A percentile compares a stretch with the other conserved stretches of the same genome.
These are phyloP conservation scores for Candida oleophila DNA, from an alignment of 805 yeast species.

Conservation along the genomic window DNA sequence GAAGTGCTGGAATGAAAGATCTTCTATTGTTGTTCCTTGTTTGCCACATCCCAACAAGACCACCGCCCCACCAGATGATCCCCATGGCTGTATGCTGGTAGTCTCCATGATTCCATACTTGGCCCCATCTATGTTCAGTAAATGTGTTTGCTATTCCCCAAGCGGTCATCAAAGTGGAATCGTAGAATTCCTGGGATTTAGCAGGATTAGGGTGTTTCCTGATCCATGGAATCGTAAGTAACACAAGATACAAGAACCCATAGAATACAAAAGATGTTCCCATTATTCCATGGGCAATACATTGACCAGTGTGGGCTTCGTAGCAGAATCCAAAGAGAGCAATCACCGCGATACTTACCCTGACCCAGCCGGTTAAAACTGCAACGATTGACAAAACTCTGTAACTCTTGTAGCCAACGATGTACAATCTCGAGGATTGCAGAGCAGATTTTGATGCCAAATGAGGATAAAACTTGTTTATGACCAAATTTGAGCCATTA, in stretches of 20 bases:
- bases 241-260: conserved; percentile 67
- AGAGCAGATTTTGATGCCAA: conserved; percentile 38
- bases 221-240: conserved; percentile 75
- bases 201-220: conserved; percentile 34
- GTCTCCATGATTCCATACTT: conserved; percentile 89
- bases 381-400: conserved; percentile 39
- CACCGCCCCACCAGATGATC: conserved; percentile 94
- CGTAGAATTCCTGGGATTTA: conserved; percentile 78
- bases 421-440: neutral
- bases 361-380: conserved; percentile 71
- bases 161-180: conserved; percentile 70
- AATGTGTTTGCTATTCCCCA: conserved; percentile 96
- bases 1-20: conserved; percentile 75
- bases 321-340: conserved; percentile 88
- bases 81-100: conserved; percentile 97
- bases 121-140: conserved; percentile 97
- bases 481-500: conserved; percentile 49
- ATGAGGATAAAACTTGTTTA: conserved; percentile 32
- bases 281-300: conserved; percentile 97
- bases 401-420: neutral
- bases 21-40: conserved; percentile 62
- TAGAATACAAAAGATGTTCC: conserved; percentile 83
- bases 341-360: conserved; percentile 76
- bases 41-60: conserved; percentile 77
- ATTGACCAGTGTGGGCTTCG: conserved; percentile 83